Percentiles rank a stretch among this genome's conserved stretches.
Evolutionary conservation across 2,329 filamentous ascomycete genomes (phyloP).

Genomic region (Aspergillus japonicus): DNA sequence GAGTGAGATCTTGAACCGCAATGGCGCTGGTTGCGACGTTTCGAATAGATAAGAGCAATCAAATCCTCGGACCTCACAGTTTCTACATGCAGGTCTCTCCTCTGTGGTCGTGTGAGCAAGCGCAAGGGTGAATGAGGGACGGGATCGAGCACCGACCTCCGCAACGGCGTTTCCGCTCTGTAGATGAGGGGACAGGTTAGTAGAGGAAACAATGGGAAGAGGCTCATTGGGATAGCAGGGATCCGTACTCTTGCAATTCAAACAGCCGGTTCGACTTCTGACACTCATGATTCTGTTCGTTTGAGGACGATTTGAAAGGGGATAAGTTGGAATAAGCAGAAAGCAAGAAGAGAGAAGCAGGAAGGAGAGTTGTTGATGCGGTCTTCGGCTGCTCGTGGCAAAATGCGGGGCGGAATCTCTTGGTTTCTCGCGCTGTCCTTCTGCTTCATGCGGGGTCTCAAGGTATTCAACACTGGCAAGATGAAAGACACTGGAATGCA

Average conservation of each 20-base stretch:
- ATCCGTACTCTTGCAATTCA: conserved; percentile 1
- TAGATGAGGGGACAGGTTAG: not conserved
- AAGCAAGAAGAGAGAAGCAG: not conserved
- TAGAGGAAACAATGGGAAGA: not conserved
- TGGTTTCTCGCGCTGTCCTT: not conserved
- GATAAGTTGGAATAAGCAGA: not conserved
- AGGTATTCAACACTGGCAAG: not conserved
- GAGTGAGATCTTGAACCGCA: conserved; percentile 1
- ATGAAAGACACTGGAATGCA: not conserved
- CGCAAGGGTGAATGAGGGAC: not conserved
- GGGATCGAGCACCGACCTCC: not conserved
- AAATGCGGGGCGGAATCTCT: not conserved
- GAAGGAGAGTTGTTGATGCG: not conserved
- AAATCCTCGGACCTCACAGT: not conserved
- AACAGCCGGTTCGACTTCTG: conserved; percentile 2
- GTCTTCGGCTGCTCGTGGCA: not conserved
- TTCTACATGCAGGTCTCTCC: conserved; percentile 1
- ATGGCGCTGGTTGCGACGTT: not conserved
- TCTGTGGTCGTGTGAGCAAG: not conserved
- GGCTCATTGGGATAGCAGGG: not conserved
- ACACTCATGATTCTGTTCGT: not conserved
- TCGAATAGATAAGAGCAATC: conserved; percentile 3
- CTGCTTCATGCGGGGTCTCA: not conserved
- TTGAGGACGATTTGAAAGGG: not conserved
- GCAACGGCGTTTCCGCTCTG: conserved; percentile 5